phyloP scores from a whole-genome alignment of 345 rosid genomes.

The Salix dunnii region DNA sequence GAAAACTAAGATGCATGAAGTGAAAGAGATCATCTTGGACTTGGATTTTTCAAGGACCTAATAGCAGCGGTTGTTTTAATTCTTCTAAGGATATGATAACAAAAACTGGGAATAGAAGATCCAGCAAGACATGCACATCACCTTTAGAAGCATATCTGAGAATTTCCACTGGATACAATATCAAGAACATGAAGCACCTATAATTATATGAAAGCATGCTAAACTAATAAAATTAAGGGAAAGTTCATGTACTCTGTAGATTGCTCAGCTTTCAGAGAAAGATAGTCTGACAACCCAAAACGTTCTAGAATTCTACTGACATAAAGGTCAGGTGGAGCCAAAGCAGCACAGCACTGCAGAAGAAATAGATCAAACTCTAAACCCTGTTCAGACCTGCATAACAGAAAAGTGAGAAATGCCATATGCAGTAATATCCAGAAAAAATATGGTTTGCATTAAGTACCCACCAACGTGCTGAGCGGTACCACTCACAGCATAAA shows the following conservation, averaged over 20 bases:
- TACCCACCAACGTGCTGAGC: conserved; percentile 75
- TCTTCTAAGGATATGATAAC: too few relatives aligned
- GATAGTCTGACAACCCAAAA: conserved; percentile 71
- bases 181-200: neutral
- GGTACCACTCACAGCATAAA: conserved; percentile 70
- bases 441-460: neutral
- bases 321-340: conserved; percentile 85
- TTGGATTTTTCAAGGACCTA: neutral
- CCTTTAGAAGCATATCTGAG: neutral
- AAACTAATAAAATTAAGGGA: neutral
- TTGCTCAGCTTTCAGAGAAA: conserved; percentile 47
- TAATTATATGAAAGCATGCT: too few relatives aligned
- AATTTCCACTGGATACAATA: neutral
- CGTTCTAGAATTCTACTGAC: conserved; percentile 68
- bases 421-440: neutral
- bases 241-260: conserved; percentile 59
- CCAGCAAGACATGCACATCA: neutral
- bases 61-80: too few relatives aligned
- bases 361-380: conserved; percentile 94
- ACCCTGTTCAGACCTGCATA: conserved; percentile 85
- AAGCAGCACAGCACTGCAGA: conserved; percentile 93
- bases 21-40: neutral
- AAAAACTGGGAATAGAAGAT: too few relatives aligned
- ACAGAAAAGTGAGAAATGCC: conserved; percentile 19
- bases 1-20: too few relatives aligned